Evolutionary conservation across 148 eudicot species (phyloP), one percentile per base, ranked within the genome.

Genomic region (Vaccinium vitisidaea): DNA sequence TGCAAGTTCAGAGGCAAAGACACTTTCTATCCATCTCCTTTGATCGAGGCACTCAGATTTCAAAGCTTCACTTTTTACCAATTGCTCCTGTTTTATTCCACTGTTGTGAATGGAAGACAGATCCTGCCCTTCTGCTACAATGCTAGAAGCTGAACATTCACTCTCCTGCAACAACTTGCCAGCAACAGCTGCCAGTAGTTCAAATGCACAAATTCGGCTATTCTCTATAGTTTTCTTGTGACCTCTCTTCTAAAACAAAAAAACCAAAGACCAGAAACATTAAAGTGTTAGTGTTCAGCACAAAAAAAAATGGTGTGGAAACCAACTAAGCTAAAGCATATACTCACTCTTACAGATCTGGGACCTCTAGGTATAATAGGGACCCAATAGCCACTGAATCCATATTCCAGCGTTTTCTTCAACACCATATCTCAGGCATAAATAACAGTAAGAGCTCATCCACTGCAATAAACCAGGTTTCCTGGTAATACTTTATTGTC

Each of bases 151-250:
- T 84, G 98, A 95, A 88, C 96, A 92, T 86, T 92, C 99, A 85
- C 91, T 92, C 93, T 95, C 99, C 88, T 88, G 92, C 81, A 97
- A 86, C 91, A 97, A 85, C 85, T 97, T 93, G 30, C 95, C 98
- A 89, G 99, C 99, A 83, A 97, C 98, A 74, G 98, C 91, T 59
- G 99, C 99, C 84, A 97, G 89, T 80, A 97, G 88, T 83, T 97
- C 99, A 87, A 97, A 93, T 46, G 99, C 94, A 85, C 94, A 91
- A 25, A 94, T 84, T 87, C 88, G 88, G 86, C 86, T 83, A 61
- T 89, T 90, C 82, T 85, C 91, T 43, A 55, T 43, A 16, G 80
- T 59, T 39, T 92, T 89, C 90, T 90, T 95, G 77, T 65, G 86
- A 19, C 87, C 76, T 86, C 92, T 93, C 89, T 85, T 90, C 98